Percentiles rank a stretch among this genome's conserved stretches.
Conservation (phyloP, 2,329 filamentous ascomycete species). For the Monosporascus sp. region DNA sequence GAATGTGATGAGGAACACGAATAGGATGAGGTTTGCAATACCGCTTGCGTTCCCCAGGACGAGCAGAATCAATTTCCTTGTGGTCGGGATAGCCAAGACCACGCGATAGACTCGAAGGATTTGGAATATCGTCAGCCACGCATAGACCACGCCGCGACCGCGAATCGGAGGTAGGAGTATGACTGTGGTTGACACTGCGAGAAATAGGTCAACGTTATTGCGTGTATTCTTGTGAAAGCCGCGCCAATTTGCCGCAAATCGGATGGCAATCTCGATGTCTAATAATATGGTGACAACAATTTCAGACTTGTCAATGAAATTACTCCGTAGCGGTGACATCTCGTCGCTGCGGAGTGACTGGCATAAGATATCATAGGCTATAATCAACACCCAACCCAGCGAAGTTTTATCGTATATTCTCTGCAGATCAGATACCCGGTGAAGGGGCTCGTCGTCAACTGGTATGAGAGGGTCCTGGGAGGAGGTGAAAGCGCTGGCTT, state of each 20-base stretch:
- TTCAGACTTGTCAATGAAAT: constrained; percentile 69
- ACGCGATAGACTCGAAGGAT: constrained; percentile 88
- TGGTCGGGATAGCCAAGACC: constrained; percentile 83
- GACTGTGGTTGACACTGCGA: constrained; percentile 76
- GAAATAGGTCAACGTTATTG: constrained; percentile 74
- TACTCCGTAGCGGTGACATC: constrained; percentile 59
- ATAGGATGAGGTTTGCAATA: constrained; percentile 90
- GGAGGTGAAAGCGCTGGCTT: constrained; percentile 84
- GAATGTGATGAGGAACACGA: constrained; percentile 94
- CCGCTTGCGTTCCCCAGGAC: constrained; percentile 89
- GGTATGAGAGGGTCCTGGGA: constrained; percentile 49
- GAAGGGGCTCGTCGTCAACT: constrained; percentile 36
- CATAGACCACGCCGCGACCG: constrained; percentile 65
- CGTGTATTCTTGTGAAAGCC: constrained; percentile 67
- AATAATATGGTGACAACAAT: constrained; percentile 72
- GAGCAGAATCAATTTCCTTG: constrained; percentile 76
- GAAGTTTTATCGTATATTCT: constrained; percentile 67
- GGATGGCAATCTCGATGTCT: constrained; percentile 74
- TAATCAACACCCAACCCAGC: constrained; percentile 74
- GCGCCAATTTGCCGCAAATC: constrained; percentile 75
- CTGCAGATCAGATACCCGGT: constrained; percentile 52
- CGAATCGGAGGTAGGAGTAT: constrained; percentile 83
- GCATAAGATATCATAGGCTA: constrained; percentile 72
- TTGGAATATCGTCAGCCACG: constrained; percentile 89
- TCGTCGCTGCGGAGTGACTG: constrained; percentile 71